Evolutionary conservation across 495 filamentous ascomycete genomes (phyloP).

Genomic region (Talaromyces liani): DNA sequence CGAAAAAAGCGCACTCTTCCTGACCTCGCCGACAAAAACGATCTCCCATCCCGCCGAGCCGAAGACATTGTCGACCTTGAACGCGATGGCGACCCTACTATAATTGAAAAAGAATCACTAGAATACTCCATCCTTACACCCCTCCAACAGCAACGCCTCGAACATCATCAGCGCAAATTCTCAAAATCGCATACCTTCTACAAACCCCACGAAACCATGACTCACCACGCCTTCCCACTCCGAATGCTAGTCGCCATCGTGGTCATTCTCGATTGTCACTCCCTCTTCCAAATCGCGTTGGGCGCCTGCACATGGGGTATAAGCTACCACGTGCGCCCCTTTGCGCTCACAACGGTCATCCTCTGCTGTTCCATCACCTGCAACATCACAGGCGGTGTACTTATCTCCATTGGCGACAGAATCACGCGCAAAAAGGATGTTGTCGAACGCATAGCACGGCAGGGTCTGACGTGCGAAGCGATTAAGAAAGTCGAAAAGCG

Average conservation of each 20-base stretch:
- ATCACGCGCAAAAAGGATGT: conserved; percentile 76
- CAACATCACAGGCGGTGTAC: conserved; percentile 62
- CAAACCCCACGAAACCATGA: conserved; percentile 74
- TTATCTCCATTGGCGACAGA: conserved; percentile 66
- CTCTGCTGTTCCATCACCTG: conserved; percentile 67
- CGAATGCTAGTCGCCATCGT: conserved; percentile 63
- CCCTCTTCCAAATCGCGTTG: conserved; percentile 65
- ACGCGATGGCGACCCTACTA: conserved; percentile 23
- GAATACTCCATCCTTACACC: conserved; percentile 56
- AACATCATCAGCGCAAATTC: conserved; percentile 68
- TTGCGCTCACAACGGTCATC: conserved; percentile 69
- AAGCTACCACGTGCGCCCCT: conserved; percentile 50
- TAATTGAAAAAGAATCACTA: conserved; percentile 24
- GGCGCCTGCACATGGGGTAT: conserved; percentile 70
- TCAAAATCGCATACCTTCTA: conserved; percentile 75
- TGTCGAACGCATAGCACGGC: conserved; percentile 61
- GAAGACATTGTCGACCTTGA: conserved; percentile 36
- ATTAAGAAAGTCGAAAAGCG: conserved; percentile 64
- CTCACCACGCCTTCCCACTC: conserved; percentile 71
- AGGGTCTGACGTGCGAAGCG: conserved; percentile 64
- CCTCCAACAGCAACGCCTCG: conserved; percentile 53
- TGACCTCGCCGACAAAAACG: conserved; percentile 61
- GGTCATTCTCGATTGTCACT: conserved; percentile 68
- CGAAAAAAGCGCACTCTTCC: conserved; percentile 56
- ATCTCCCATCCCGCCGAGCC: conserved; percentile 49